Conservation (phyloP, 768 basidiomycete genomes). For the Lactarius pseudohatsudake region DNA sequence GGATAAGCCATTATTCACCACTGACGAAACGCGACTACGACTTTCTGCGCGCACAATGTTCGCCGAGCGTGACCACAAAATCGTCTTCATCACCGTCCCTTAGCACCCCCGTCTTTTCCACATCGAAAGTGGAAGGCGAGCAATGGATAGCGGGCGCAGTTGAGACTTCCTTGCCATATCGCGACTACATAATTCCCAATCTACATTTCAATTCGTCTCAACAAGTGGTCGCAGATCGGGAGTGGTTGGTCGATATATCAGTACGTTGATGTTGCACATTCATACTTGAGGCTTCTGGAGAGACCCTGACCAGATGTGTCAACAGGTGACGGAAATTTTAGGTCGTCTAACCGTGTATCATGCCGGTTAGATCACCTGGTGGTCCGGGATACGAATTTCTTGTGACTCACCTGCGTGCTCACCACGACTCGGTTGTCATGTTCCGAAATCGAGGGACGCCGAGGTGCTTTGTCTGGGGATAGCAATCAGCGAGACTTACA, state of each 20-base stretch:
- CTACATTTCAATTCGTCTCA: not conserved
- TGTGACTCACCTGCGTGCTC: not conserved
- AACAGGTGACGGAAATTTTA: not conserved
- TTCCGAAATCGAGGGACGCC: not conserved
- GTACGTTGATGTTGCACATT: not conserved
- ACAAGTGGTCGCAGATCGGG: not conserved
- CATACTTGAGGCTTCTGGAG: not conserved
- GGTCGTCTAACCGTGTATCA: not conserved
- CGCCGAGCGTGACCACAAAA: not conserved
- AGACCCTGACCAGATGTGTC: not conserved
- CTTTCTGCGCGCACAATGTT: conserved; percentile 2
- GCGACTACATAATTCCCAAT: not conserved
- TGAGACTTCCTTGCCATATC: conserved; percentile 5
- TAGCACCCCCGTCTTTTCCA: not conserved
- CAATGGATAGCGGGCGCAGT: conserved; percentile 10
- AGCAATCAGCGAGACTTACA: not conserved
- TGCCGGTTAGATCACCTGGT: not conserved
- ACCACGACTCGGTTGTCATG: not conserved
- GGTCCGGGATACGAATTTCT: not conserved
- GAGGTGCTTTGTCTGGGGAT: not conserved
- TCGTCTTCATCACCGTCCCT: not conserved
- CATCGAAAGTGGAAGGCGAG: not conserved
- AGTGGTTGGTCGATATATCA: not conserved
- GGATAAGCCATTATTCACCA: conserved; percentile 10
- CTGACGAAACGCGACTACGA: conserved; percentile 18